Evolutionary conservation across 371 early-diverging fungal genomes (phyloP).

Genomic region (Mortierella sp.): DNA sequence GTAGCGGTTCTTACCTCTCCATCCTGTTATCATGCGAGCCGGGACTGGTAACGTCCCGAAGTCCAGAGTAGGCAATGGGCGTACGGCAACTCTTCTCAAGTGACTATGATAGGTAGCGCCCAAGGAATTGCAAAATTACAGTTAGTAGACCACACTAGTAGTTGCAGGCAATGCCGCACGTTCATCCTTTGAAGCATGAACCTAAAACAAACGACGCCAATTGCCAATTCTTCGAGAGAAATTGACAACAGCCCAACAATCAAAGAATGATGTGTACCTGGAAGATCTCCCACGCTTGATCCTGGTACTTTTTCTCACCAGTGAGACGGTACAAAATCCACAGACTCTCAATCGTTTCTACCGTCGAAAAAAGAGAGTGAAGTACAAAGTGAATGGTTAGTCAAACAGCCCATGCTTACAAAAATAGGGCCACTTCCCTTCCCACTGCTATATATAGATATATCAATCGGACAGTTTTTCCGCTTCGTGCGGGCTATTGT

Average conservation of each 20-base stretch:
- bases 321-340: constrained; percentile 82
- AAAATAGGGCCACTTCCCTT: too few species aligned
- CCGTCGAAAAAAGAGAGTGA: not conserved
- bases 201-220: not conserved
- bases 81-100: constrained; percentile 77
- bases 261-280: constrained; percentile 31
- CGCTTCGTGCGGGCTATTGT: not conserved
- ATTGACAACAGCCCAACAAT: not conserved
- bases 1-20: constrained; percentile 44
- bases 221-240: not conserved
- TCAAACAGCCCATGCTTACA: not conserved
- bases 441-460: not conserved
- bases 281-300: constrained; percentile 83
- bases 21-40: constrained; percentile 56
- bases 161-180: not conserved
- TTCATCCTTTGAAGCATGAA: not conserved
- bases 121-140: not conserved
- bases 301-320: constrained; percentile 80
- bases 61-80: constrained; percentile 71
- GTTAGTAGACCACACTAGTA: not conserved
- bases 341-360: constrained; percentile 84
- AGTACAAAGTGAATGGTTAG: not conserved
- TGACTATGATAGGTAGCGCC: constrained; percentile 33
- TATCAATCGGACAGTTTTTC: not conserved
- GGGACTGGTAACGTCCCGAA: constrained; percentile 67